Evolutionary conservation across 2,329 filamentous ascomycete genomes (phyloP).

Genomic region (Fusarium sp.): DNA sequence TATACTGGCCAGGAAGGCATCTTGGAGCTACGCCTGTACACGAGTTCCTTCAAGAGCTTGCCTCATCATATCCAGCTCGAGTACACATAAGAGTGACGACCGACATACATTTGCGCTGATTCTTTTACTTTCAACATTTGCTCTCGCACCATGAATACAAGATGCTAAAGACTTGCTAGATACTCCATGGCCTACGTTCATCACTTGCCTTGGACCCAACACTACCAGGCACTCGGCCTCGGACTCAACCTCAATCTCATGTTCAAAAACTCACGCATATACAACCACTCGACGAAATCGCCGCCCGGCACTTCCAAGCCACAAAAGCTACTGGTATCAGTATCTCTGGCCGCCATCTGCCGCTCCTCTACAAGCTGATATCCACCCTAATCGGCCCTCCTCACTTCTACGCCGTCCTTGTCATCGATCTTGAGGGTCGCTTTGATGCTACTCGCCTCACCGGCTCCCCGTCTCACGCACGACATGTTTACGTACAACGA

Average conservation of each 20-base stretch:
- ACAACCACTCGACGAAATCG: conserved; percentile 59
- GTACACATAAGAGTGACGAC: background rate
- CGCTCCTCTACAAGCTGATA: conserved; percentile 68
- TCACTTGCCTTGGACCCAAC: conserved; percentile 41
- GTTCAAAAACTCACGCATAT: conserved; percentile 54
- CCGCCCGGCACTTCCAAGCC: conserved; percentile 59
- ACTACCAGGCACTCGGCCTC: conserved; percentile 7
- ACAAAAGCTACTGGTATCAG: conserved; percentile 61
- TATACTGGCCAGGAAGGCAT: background rate
- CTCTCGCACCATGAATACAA: background rate
- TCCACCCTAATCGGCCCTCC: conserved; percentile 63
- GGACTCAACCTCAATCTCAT: conserved; percentile 31
- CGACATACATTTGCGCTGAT: background rate
- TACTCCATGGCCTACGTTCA: conserved; percentile 42
- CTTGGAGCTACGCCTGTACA: background rate
- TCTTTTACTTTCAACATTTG: background rate
- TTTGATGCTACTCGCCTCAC: conserved; percentile 65
- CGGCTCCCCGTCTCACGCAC: conserved; percentile 54
- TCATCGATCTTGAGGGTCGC: conserved; percentile 66
- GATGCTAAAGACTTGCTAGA: conserved; percentile 25
- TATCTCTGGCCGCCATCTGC: conserved; percentile 64
- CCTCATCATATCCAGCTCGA: background rate
- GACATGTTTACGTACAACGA: conserved; percentile 64
- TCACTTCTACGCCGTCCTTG: conserved; percentile 60
- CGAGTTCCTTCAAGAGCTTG: background rate